These are phyloP conservation scores for Camellia lanceoleosa DNA, from an alignment of 148 eudicot genomes.

Conservation along the genomic window DNA sequence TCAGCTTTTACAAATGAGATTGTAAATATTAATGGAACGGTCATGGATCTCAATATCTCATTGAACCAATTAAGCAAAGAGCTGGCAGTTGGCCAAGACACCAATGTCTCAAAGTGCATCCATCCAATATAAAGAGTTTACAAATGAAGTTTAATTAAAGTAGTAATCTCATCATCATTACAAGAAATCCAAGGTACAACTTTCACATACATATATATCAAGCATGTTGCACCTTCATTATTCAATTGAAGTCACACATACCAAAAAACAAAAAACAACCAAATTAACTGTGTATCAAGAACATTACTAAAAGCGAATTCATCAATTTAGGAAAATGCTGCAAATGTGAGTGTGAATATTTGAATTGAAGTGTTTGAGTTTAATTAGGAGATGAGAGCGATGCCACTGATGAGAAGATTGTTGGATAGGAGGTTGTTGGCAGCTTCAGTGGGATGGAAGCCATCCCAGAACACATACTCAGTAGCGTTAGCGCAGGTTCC, in stretches of 20 bases:
- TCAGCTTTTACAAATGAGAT: too few species aligned
- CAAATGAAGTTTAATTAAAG: not conserved
- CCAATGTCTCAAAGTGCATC: too few species aligned
- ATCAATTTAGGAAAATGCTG: not conserved
- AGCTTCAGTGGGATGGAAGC: constrained; percentile 82
- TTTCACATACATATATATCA: not conserved
- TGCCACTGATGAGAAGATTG: constrained; percentile 55
- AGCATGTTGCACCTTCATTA: not conserved
- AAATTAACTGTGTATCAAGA: constrained; percentile 3
- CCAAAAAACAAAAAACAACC: not conserved
- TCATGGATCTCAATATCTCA: too few species aligned
- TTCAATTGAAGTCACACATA: not conserved
- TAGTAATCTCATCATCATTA: not conserved
- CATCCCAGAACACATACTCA: constrained; percentile 85
- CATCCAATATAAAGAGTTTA: not conserved
- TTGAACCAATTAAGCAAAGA: too few species aligned
- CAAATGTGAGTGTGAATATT: not conserved
- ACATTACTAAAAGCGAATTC: not conserved
- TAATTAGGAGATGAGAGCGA: constrained; percentile 59
- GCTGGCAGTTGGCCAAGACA: too few species aligned
- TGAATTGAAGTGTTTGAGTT: not conserved
- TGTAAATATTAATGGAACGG: too few species aligned
- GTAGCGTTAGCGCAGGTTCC: constrained; percentile 83
- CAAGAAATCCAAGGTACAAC: not conserved
- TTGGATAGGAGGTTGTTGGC: constrained; percentile 64